Percentiles rank a stretch among this genome's conserved stretches.
These are phyloP conservation scores for Fomitopsis betulina DNA, from an alignment of 1,284 basidiomycete genomes.

Conservation along the genomic window DNA sequence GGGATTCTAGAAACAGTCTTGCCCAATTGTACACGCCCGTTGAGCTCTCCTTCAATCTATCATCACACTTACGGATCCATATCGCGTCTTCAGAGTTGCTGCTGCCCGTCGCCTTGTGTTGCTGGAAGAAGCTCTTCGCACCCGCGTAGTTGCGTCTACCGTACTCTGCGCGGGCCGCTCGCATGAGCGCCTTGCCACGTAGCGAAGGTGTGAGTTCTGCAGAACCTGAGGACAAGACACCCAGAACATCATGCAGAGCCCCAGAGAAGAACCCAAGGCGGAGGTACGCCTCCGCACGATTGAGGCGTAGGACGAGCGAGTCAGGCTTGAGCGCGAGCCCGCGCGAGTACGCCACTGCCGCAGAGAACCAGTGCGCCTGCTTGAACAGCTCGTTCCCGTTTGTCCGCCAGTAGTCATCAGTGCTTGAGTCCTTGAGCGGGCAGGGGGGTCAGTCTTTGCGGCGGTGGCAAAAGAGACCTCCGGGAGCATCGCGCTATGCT, in stretches of 20 bases:
- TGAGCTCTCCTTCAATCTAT: conserved; percentile 5
- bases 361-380: conserved; percentile 16
- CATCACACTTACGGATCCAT: conserved; percentile 10
- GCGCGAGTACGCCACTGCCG: conserved; percentile 19
- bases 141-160: conserved; percentile 10
- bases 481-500: conserved; percentile 7
- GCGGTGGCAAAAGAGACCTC: conserved; percentile 6
- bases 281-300: conserved; percentile 4
- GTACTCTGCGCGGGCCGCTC: conserved; percentile 4
- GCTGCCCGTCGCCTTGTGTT: conserved; percentile 6
- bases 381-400: conserved; percentile 15
- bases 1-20: conserved; percentile 7
- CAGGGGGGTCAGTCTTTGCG: background rate
- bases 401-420: conserved; percentile 13
- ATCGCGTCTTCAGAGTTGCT: conserved; percentile 5
- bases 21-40: conserved; percentile 16
- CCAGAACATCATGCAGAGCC: background rate
- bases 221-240: background rate
- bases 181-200: conserved; percentile 1
- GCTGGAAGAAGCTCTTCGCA: conserved; percentile 6
- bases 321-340: conserved; percentile 9
- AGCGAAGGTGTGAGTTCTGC: background rate
- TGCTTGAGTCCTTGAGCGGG: background rate
- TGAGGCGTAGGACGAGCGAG: background rate
- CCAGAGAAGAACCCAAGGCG: conserved; percentile 4